Evolutionary conservation across 768 basidiomycete species (phyloP), one percentile per base, ranked within the genome.

Genomic region (Naematelia aurantialba): DNA sequence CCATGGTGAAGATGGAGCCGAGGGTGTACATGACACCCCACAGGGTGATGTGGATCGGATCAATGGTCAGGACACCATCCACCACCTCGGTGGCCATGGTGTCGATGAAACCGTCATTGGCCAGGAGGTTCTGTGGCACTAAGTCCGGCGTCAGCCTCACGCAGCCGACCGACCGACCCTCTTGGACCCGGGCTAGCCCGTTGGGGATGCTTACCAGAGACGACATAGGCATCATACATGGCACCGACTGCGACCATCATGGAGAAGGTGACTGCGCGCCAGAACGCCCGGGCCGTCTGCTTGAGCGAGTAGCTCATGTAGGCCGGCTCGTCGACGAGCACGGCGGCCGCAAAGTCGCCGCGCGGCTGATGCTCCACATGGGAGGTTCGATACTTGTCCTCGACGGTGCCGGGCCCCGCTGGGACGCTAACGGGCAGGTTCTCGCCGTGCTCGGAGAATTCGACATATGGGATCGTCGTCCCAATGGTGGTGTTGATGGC

Each of bases 121-220:
- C 39, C 39, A 44, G 39, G 12, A 44, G n/a, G 39, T 44, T 44
- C 39, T 44, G 39, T 11, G 39, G 39, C 12, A 44, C 39, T 44
- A n/a, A 44, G 39, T 11, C 12, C 39, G 39, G 39, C n/a, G 14
- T 46, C 45, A 46, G 45, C 14, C n/a, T n/a, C n/a, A n/a, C n/a
- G n/a, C n/a, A n/a, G n/a, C n/a, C n/a, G n/a, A n/a, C n/a, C n/a
- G n/a, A n/a, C n/a, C n/a, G 39, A n/a, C 12, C 12, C 11, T 44
- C 39, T 44, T 11, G 12, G n/a, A n/a, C 12, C 39, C 11, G 12
- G n/a, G 11, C 39, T 44, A 11, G n/a, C 12, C 49, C 58, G 19
- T 42, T 48, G 3, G 61, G 56, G 48, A 30, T 59, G 13, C 63
- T 44, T n/a, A n/a, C 39, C 39, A 46, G 19, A 24, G 19, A 46